A percentile compares a stretch with the other conserved stretches of the same genome.
These are phyloP conservation scores for Verticillium albo-atrum DNA, from an alignment of 2,329 filamentous ascomycete genomes.

Conservation along the genomic window DNA sequence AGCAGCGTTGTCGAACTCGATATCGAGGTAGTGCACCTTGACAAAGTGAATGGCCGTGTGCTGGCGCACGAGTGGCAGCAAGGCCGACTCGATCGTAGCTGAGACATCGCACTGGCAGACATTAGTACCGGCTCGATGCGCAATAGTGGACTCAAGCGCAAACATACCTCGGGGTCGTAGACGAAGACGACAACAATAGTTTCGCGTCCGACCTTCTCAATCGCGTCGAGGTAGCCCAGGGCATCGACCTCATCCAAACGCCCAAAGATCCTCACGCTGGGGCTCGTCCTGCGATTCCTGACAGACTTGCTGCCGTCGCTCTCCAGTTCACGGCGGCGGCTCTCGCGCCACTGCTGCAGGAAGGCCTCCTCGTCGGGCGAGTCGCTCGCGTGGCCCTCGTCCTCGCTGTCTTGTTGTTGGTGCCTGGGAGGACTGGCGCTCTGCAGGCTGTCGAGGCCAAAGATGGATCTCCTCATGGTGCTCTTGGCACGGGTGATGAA, in stretches of 20 bases:
- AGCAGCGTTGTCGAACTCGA: constrained; percentile 86
- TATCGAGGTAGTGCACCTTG: constrained; percentile 85
- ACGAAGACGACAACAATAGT: constrained; percentile 91
- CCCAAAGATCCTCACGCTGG: constrained; percentile 74
- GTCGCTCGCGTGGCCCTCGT: constrained; percentile 38
- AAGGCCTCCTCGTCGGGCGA: constrained; percentile 75
- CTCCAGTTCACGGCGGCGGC: constrained; percentile 73
- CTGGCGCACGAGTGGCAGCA: constrained; percentile 68
- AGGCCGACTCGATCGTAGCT: constrained; percentile 70
- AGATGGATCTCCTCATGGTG: constrained; percentile 48
- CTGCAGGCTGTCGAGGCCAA: constrained; percentile 36
- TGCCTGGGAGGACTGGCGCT: constrained; percentile 16
- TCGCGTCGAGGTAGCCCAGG: constrained; percentile 88
- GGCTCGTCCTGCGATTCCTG: constrained; percentile 66
- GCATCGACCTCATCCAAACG: constrained; percentile 81
- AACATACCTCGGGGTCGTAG: constrained; percentile 76
- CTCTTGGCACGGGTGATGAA: constrained; percentile 48
- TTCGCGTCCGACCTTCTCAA: constrained; percentile 80
- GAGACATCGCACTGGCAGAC: constrained; percentile 69
- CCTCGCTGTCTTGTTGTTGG: constrained; percentile 38
- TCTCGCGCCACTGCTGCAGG: constrained; percentile 79
- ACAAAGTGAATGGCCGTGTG: constrained; percentile 77
- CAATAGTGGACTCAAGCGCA: background rate
- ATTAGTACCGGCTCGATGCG: constrained; percentile 13
- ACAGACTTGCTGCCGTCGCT: constrained; percentile 49